Percentiles rank a stretch among this genome's conserved stretches.
Evolutionary conservation across 371 early-diverging fungal genomes (phyloP).

Genomic region (Parasitella parasitica): DNA sequence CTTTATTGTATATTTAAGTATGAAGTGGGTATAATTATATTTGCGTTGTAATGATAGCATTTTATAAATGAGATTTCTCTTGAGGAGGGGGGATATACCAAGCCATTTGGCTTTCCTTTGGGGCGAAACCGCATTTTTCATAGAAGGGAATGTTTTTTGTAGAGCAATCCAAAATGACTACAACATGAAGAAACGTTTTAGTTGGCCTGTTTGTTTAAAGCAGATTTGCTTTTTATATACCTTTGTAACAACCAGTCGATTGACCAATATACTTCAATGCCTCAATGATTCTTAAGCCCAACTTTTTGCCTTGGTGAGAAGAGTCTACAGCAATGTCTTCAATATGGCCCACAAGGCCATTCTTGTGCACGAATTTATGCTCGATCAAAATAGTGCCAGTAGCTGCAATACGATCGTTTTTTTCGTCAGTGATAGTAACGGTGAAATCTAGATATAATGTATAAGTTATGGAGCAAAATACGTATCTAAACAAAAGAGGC

Average conservation of each 20-base stretch:
- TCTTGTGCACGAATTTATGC: slow-evolving; percentile 91
- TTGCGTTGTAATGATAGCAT: neutral
- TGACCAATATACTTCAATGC: slow-evolving; percentile 71
- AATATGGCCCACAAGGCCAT: slow-evolving; percentile 84
- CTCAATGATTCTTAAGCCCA: slow-evolving; percentile 72
- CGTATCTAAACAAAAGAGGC: slow-evolving; percentile 9
- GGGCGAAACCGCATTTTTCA: slow-evolving; percentile 53
- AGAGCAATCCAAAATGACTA: slow-evolving; percentile 52
- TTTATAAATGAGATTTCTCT: neutral
- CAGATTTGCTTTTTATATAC: slow-evolving; percentile 8
- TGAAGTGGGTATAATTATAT: neutral
- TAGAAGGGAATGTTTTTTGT: slow-evolving; percentile 54
- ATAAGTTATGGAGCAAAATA: neutral
- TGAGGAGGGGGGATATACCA: neutral
- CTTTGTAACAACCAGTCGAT: slow-evolving; percentile 70
- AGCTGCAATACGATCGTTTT: slow-evolving; percentile 72
- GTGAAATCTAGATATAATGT: slow-evolving; percentile 52
- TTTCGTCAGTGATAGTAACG: slow-evolving; percentile 81
- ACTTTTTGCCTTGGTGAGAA: slow-evolving; percentile 90
- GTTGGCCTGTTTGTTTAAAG: neutral
- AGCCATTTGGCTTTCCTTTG: slow-evolving; percentile 54
- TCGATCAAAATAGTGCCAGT: slow-evolving; percentile 95
- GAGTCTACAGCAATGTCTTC: slow-evolving; percentile 94
- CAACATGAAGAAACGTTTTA: too few relatives aligned
- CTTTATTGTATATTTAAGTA: neutral